These are phyloP conservation scores for Picea sitchensis DNA, from an alignment of 75 land plant genomes.

Conservation along the genomic window DNA sequence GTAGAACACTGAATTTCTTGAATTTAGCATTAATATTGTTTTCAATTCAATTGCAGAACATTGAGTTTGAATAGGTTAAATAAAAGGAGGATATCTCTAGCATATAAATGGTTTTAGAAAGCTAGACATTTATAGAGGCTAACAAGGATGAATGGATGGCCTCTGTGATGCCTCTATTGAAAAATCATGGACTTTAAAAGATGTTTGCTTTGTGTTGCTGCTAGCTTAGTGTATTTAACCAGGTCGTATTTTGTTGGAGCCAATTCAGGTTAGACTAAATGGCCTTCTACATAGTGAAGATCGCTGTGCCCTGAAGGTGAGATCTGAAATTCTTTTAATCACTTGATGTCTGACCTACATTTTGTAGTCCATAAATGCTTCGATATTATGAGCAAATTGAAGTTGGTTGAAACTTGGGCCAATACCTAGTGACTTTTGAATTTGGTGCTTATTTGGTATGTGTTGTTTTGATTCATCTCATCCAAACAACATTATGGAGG, in stretches of 20 bases:
- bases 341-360: not conserved
- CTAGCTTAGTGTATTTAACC: not conserved
- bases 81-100: not conserved
- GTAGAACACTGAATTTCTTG: not conserved
- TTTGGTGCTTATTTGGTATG: not conserved
- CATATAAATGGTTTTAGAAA: not conserved
- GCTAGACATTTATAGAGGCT: not conserved
- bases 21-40: not conserved
- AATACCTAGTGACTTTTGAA: not conserved
- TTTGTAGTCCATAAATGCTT: slow-evolving; percentile 1
- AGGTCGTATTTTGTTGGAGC: not conserved
- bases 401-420: not conserved
- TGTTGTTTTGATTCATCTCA: not conserved
- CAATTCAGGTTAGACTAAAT: slow-evolving; percentile 76
- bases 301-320: slow-evolving; percentile 83
- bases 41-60: not conserved
- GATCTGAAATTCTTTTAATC: slow-evolving; percentile 6
- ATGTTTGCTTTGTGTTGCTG: not conserved
- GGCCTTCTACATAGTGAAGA: slow-evolving; percentile 91
- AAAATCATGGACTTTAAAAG: too few relatives aligned
- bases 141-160: not conserved
- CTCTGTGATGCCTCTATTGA: not conserved
- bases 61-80: not conserved
- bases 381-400: not conserved
- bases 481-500: too few relatives aligned